Evolutionary conservation across 495 filamentous ascomycete genomes (phyloP), one percentile per base, ranked within the genome.

Genomic region (Neurospora sp.): DNA sequence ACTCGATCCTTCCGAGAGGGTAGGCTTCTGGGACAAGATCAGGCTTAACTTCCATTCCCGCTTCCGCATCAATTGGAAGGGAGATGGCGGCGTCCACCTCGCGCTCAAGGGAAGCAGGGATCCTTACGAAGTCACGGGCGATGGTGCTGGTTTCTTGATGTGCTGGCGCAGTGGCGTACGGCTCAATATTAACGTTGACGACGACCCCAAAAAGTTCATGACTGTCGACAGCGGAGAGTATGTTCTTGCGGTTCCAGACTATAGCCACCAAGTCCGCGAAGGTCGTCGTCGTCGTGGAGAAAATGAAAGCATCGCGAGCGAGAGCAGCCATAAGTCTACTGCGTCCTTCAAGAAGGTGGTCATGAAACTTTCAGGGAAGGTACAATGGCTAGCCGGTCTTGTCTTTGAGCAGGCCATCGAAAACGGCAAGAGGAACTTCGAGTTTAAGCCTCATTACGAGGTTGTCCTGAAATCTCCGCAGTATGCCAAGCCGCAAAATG

Each of bases 1-100:
- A 75, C 85, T 97, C 46, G 96, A 98, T 81, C 92, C 92, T 6
- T 98, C 95, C 1, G 96, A 99, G 48, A 88, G 92, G 59, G 92
- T 93, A 68, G 96, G 96, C 9, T 99, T 99, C 84, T 99, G 96
- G 96, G 96, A 99, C 80, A 99, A 99, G 85, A 97, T 99, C 40
- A 86, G 96, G 73, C 87, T 99, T 20, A 94, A 91, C 76, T 94
- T 97, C 79, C 96, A 99, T 81, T 98, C 96, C n/a, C 88, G 93
- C 18, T 87, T 98, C 72, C 90, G 87, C 59, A 90, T 98, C 37
- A 85, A 90, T 5, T 99, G 96, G 96, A 94, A 90, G 77, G 95
- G 93, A 68, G 96, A 96, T 79, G 96, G 96, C 22, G 96, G 98
- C 82, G 93, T 99, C 38, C 96, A 98, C 81, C 85, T 99, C 14